A percentile compares a stretch with the other conserved stretches of the same genome.
Conservation (phyloP, 2,329 filamentous ascomycete genomes). For the Rutstroemia sydowiana region DNA sequence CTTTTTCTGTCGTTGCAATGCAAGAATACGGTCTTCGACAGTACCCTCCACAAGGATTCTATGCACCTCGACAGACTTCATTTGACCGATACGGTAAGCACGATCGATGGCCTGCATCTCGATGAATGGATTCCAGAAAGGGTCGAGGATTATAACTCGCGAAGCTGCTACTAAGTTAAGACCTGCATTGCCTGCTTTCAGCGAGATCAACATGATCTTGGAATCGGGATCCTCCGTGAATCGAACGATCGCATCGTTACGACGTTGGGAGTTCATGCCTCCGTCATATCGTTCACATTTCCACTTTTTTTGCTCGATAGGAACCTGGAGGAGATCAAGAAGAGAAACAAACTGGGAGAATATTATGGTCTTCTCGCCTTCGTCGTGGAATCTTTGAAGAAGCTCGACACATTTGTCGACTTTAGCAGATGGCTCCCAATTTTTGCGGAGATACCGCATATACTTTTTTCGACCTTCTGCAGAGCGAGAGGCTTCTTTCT, state of each 20-base stretch:
- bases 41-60: slow-evolving; percentile 70
- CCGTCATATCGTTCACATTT: slow-evolving; percentile 65
- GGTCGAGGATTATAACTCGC: slow-evolving; percentile 83
- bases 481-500: slow-evolving; percentile 58
- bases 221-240: slow-evolving; percentile 53
- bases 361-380: slow-evolving; percentile 69
- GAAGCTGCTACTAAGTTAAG: slow-evolving; percentile 79
- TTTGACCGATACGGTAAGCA: slow-evolving; percentile 80
- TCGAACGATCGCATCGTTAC: slow-evolving; percentile 58
- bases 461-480: slow-evolving; percentile 58
- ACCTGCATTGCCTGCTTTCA: slow-evolving; percentile 78
- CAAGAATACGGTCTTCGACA: slow-evolving; percentile 80
- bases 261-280: slow-evolving; percentile 58
- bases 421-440: slow-evolving; percentile 70
- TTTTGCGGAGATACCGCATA: slow-evolving; percentile 64
- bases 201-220: slow-evolving; percentile 68
- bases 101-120: slow-evolving; percentile 90
- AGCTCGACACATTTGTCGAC: slow-evolving; percentile 62
- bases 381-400: slow-evolving; percentile 35
- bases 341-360: slow-evolving; percentile 78
- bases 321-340: slow-evolving; percentile 69
- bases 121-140: slow-evolving; percentile 91
- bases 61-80: slow-evolving; percentile 67
- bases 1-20: slow-evolving; percentile 71
- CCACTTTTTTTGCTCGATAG: slow-evolving; percentile 48